A percentile compares a stretch with the other conserved stretches of the same genome.
Evolutionary conservation across 2,329 filamentous ascomycete genomes (phyloP).

Genomic region (Aspergillus novoparasiticus): DNA sequence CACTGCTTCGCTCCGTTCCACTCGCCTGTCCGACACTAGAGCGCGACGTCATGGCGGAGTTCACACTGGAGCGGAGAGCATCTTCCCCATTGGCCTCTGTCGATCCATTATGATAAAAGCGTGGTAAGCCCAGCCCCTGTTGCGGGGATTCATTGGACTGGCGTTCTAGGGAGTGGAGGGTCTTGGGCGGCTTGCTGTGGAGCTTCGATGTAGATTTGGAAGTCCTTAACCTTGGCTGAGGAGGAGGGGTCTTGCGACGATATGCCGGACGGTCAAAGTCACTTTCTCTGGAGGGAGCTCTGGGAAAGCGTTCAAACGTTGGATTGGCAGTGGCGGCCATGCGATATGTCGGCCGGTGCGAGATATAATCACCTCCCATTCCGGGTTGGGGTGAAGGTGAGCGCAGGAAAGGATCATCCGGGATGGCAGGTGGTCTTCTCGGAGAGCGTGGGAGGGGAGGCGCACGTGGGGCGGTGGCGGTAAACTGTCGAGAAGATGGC

Average conservation of each 20-base stretch:
- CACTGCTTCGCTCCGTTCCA: slow-evolving; percentile 80
- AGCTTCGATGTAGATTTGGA: slow-evolving; percentile 41
- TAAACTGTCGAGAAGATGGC: slow-evolving; percentile 27
- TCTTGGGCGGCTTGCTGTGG: slow-evolving; percentile 30
- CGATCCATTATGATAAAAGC: slow-evolving; percentile 34
- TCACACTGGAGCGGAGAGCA: slow-evolving; percentile 57
- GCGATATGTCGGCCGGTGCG: slow-evolving; percentile 22
- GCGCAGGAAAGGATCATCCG: slow-evolving; percentile 20
- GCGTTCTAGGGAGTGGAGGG: slow-evolving; percentile 29
- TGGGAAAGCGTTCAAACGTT: slow-evolving; percentile 21
- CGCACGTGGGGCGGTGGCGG: slow-evolving; percentile 18
- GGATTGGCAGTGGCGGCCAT: slow-evolving; percentile 25
- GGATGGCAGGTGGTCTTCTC: slow-evolving; percentile 17
- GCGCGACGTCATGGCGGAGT: slow-evolving; percentile 62
- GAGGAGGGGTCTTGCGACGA: slow-evolving; percentile 28
- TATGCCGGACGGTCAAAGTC: slow-evolving; percentile 28
- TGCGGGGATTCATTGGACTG: slow-evolving; percentile 24
- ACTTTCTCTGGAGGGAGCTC: slow-evolving; percentile 22
- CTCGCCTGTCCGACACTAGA: slow-evolving; percentile 60
- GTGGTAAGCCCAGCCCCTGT: slow-evolving; percentile 31
- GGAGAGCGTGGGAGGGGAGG: slow-evolving; percentile 23
- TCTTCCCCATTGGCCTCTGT: slow-evolving; percentile 35
- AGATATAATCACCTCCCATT: slow-evolving; percentile 12
- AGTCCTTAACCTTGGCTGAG: slow-evolving; percentile 34
- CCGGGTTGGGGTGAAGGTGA: slow-evolving; percentile 19